Conservation (phyloP, 2,329 filamentous ascomycete species). For the Fusarium sulawesiense region DNA sequence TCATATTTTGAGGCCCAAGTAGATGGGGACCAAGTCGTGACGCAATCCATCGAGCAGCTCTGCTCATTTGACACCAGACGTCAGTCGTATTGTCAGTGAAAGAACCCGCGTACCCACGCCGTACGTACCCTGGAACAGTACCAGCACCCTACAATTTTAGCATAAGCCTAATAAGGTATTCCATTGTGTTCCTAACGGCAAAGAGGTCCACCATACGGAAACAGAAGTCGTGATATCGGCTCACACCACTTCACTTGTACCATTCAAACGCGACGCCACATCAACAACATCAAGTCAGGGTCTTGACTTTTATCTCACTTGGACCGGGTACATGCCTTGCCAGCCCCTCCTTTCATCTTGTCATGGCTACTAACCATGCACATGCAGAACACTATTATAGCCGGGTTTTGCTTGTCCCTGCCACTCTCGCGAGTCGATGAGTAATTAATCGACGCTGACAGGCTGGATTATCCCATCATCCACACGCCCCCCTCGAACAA, state of each 20-base stretch:
- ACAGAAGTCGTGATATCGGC: conserved; percentile 26
- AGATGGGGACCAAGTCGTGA: conserved; percentile 35
- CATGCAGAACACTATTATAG: conserved; percentile 22
- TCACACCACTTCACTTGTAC: conserved; percentile 38
- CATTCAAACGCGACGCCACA: conserved; percentile 18
- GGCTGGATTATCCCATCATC: conserved; percentile 42
- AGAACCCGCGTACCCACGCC: conserved; percentile 28
- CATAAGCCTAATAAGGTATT: conserved; percentile 26
- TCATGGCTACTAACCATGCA: conserved; percentile 11
- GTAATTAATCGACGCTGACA: conserved; percentile 53
- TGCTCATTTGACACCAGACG: conserved; percentile 26
- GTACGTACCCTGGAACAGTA: conserved; percentile 25
- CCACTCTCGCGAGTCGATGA: conserved; percentile 45
- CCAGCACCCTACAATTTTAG: conserved; percentile 5
- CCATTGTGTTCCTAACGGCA: conserved; percentile 32
- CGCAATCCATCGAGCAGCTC: conserved; percentile 37
- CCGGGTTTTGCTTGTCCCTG: conserved; percentile 38
- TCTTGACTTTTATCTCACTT: conserved; percentile 12
- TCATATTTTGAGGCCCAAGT: not conserved
- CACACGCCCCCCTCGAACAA: conserved; percentile 41
- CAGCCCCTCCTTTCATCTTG: conserved; percentile 14
- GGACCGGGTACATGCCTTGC: conserved; percentile 21
- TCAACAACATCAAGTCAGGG: conserved; percentile 23
- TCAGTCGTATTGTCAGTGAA: conserved; percentile 23
- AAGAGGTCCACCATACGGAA: conserved; percentile 35